These are phyloP conservation scores for Penicillium hordei DNA, from an alignment of 2,329 filamentous ascomycete genomes.

Conservation along the genomic window DNA sequence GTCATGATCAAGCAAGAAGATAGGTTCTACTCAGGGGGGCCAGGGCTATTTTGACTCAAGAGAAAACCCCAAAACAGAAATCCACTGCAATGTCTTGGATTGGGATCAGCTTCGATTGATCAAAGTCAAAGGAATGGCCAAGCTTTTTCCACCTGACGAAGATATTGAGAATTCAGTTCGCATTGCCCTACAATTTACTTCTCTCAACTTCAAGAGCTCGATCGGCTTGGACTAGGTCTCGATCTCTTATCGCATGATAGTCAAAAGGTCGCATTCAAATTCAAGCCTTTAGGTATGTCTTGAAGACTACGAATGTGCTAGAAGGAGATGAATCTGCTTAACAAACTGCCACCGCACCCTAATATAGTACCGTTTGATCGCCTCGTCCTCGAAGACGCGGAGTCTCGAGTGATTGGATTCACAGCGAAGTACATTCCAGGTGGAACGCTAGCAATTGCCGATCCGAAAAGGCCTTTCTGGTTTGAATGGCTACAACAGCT, in stretches of 20 bases:
- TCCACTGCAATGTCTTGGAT: conserved; percentile 26
- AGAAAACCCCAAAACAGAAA: conserved; percentile 20
- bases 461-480: conserved; percentile 18
- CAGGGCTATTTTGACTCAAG: conserved; percentile 19
- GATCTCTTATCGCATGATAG: conserved; percentile 13
- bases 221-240: conserved; percentile 20
- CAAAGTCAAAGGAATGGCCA: conserved; percentile 27
- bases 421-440: conserved; percentile 28
- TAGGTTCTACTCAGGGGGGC: conserved; percentile 17
- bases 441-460: conserved; percentile 30
- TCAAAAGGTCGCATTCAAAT: conserved; percentile 22
- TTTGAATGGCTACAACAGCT: conserved; percentile 30
- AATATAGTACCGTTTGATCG: conserved; percentile 32
- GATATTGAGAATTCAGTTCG: conserved; percentile 16
- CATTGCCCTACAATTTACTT: conserved; percentile 15
- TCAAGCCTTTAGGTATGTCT: conserved; percentile 16
- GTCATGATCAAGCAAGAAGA: not conserved
- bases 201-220: conserved; percentile 20
- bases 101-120: conserved; percentile 24
- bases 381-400: conserved; percentile 26
- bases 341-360: conserved; percentile 26
- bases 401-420: conserved; percentile 30
- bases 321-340: conserved; percentile 30
- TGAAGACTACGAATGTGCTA: conserved; percentile 22
- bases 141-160: conserved; percentile 22